Base-by-base conservation (phyloP, 495 filamentous ascomycete genomes). In the Glutinoglossum americanum region DNA sequence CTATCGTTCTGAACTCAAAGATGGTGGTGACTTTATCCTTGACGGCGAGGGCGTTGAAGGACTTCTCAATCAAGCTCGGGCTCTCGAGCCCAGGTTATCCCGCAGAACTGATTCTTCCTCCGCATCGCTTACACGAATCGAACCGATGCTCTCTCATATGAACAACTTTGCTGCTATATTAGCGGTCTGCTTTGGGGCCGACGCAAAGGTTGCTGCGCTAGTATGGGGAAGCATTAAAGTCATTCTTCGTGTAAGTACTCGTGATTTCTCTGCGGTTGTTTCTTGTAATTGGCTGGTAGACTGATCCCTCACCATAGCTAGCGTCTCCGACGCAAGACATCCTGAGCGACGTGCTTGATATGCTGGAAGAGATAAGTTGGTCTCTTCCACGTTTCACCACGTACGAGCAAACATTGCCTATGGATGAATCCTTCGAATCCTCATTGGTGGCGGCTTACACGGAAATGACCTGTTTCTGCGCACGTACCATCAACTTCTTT, bases 141-240 rank as follows among this genome's bases (percentile, higher is more conserved):
- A 17, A 17, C 37, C 15, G 3, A 41, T 41, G 3, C 37, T 41
- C 2, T 41, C 15, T 2, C 37, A 41, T 41, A 17, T 41, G 6
- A 41, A 62, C 51, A 58, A 62, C 37, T 65, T 65, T 33, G 57
- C 60, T 23, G 62, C 62, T 17, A 57, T 65, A 11, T 56, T 65
- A n/a, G 57, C 63, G 13, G 48, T 62, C 32, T 61, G 39, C 51
- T 64, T 62, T 53, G 62, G 62, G 21, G 63, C 62, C 13, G 61
- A 65, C 60, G 33, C 63, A 55, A 60, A 55, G 35, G 27, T 62
- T 13, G 59, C 63, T 10, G 62, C 62, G 3, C 55, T 63, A 21
- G 63, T 65, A 47, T 65, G 63, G 63, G 63, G 63, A n/a, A 65
- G 63, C 57, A 62, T 63, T 33, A 57, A 62, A 5, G 19, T 62